Evolutionary conservation across 352 stramenopile genomes (phyloP), one percentile per base, ranked within the genome.

Genomic region (Globisporangium orthogonon): DNA sequence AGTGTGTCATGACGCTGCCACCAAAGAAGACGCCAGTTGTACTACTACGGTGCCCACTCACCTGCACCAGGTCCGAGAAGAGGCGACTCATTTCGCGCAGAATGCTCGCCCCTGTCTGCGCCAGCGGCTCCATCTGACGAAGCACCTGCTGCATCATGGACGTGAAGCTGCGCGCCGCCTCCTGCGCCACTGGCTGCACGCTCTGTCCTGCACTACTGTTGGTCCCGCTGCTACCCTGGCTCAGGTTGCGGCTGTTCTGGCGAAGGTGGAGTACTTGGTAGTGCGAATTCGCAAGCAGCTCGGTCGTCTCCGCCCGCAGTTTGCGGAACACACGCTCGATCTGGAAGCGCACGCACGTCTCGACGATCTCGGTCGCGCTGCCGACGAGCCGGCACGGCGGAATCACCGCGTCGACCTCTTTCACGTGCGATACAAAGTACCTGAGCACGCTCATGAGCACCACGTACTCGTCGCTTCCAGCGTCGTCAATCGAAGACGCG

Each of bases 391-490:
- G 61, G 30, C 71, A 84, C 17, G 80, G 74, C n/a, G 80, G 83
- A 18, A 89, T 73, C 18, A 80, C 70, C 23, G 52, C 65, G 43
- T 88, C 71, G 23, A 89, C 65, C 37, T 73, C 60, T 41, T 80
- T 76, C 47, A 89, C 78, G 59, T 83, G 65, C 4, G 74, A 63
- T 10, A 92, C 65, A 66, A 92, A 91, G 44, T 80, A 60, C 58
- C 91, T 89, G 50, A 94, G 71, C 52, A 91, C 79, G 52, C 72
- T 80, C 85, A 94, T 92, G 48, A 94, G 73, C 37, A 87, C 74
- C 59, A 87, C 78, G 46, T 92, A 94, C 44, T 88, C 75, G 33
- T 81, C 83, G n/a, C 66, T 67, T 7, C 50, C 57, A 5, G 29
- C 55, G 9, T 63, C 28, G 10, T 71, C 7, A 9, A 75, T 60